These are phyloP conservation scores for Aegle marmelos DNA, from an alignment of 345 rosid genomes.

Conservation along the genomic window DNA sequence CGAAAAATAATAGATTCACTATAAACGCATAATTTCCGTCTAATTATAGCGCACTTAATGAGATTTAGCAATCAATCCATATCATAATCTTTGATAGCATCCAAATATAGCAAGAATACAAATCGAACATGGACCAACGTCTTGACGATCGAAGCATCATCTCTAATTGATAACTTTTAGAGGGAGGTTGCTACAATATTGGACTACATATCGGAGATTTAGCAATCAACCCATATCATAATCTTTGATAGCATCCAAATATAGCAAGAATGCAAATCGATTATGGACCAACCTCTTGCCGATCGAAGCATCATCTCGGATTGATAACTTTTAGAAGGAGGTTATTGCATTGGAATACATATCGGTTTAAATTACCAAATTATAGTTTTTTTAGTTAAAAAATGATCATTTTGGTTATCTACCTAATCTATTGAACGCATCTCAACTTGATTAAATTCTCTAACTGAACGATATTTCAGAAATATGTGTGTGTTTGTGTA, in stretches of 20 bases:
- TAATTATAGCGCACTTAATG: background rate
- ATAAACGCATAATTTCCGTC: background rate
- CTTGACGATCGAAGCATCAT: background rate
- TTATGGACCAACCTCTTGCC: background rate
- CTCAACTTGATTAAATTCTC: background rate
- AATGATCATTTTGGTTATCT: background rate
- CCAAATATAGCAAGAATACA: background rate
- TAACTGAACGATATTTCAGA: background rate
- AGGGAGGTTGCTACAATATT: no score
- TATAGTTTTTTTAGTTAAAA: no score
- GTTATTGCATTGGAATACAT: no score
- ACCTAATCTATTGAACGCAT: background rate
- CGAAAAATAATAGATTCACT: background rate
- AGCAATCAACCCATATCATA: background rate
- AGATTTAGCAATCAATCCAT: background rate
- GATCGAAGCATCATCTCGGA: background rate
- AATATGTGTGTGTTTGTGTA: no score
- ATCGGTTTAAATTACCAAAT: no score
- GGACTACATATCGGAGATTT: no score
- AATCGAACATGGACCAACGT: background rate
- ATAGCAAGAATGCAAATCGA: constrained; percentile 1
- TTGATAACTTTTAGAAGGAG: background rate
- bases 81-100: background rate
- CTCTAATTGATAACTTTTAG: background rate
- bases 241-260: background rate